phyloP scores from a whole-genome alignment of 129 eudicot genomes.

The Solidago caesia region DNA sequence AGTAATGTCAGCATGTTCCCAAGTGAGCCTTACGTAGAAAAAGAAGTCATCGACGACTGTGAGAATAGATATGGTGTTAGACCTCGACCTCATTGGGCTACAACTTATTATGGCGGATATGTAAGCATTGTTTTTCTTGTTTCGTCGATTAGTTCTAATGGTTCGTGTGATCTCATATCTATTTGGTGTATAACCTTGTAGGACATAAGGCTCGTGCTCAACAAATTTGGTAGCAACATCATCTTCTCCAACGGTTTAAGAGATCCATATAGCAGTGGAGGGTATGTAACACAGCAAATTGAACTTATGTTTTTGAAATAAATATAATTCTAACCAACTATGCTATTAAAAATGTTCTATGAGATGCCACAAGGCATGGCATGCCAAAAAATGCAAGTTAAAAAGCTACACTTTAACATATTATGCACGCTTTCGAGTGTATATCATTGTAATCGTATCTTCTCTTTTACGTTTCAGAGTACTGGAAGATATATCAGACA shows the following conservation, averaged over 20 bases:
- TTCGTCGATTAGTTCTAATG: not conserved
- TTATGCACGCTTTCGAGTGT: not conserved
- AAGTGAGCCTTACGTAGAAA: slow-evolving; percentile 29
- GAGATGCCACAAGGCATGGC: slow-evolving; percentile 6
- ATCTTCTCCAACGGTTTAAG: slow-evolving; percentile 77
- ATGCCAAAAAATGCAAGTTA: slow-evolving; percentile 1
- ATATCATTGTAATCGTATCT: slow-evolving; percentile 14
- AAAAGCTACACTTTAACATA: not conserved
- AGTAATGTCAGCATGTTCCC: slow-evolving; percentile 61
- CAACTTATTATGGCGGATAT: slow-evolving; percentile 80
- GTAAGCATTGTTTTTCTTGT: slow-evolving; percentile 31
- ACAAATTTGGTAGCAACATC: slow-evolving; percentile 73
- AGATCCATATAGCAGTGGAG: slow-evolving; percentile 81
- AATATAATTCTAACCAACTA: too few species aligned
- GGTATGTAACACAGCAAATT: slow-evolving; percentile 42
- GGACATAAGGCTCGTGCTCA: slow-evolving; percentile 57
- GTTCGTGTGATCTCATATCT: not conserved
- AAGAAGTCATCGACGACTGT: slow-evolving; percentile 32
- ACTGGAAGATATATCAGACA: slow-evolving; percentile 54
- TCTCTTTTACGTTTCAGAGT: slow-evolving; percentile 42
- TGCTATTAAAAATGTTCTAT: not conserved
- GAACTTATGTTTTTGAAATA: not conserved
- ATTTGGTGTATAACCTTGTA: slow-evolving; percentile 14
- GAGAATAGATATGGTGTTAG: slow-evolving; percentile 37
- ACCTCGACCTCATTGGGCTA: slow-evolving; percentile 81